phyloP scores from a whole-genome alignment of 176 grass and related monocot genomes.

The Aegilops tauschii region DNA sequence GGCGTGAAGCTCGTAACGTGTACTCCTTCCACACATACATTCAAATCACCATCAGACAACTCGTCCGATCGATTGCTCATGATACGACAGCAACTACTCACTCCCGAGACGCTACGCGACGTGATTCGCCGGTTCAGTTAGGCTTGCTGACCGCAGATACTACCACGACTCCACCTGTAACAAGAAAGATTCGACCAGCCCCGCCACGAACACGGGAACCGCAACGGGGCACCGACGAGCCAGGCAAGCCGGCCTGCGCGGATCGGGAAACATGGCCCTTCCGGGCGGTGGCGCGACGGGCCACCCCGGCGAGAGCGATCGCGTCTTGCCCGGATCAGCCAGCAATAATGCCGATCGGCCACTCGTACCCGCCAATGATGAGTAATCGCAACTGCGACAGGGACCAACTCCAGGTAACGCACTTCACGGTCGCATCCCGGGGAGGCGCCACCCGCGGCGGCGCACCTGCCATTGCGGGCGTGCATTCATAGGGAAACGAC shows the following conservation, averaged over 20 bases:
- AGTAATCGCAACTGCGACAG: not conserved
- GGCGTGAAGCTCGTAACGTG: too few relatives aligned
- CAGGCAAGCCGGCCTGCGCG: not conserved
- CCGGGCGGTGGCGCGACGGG: not conserved
- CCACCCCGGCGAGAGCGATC: not conserved
- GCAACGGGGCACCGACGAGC: too few relatives aligned
- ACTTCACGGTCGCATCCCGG: not conserved
- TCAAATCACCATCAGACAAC: not conserved
- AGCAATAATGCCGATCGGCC: not conserved
- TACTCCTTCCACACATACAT: too few relatives aligned
- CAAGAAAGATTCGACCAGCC: not conserved
- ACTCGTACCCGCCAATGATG: not conserved
- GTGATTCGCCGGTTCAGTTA: not conserved
- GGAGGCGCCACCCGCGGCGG: slow-evolving; percentile 13
- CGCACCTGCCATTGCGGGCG: not conserved
- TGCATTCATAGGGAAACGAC: not conserved
- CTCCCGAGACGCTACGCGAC: slow-evolving; percentile 10
- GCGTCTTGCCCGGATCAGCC: not conserved
- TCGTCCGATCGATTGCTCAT: too few relatives aligned
- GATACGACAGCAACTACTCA: not conserved
- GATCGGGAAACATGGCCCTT: not conserved
- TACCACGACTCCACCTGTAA: not conserved
- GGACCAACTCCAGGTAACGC: not conserved
- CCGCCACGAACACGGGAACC: not conserved
- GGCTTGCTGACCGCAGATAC: not conserved